These are phyloP conservation scores for Neoboletus subvelutipes DNA, from an alignment of 768 basidiomycete species.

Conservation along the genomic window DNA sequence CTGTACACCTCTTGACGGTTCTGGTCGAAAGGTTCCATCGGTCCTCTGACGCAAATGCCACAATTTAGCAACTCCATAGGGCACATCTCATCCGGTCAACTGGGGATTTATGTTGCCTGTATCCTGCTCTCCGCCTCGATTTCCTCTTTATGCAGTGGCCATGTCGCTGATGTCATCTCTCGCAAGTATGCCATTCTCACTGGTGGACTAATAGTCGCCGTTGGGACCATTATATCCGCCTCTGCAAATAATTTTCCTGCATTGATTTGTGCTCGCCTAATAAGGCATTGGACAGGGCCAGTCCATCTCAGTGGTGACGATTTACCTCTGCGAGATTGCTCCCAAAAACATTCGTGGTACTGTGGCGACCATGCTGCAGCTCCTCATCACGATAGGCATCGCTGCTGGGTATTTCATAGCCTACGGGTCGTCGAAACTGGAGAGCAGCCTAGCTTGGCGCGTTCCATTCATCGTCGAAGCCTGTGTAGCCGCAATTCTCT, in stretches of 20 bases:
- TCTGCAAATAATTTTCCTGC: constrained; percentile 35
- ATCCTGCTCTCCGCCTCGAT: constrained; percentile 44
- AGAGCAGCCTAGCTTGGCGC: constrained; percentile 28
- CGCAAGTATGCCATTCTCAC: constrained; percentile 45
- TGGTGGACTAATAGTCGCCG: constrained; percentile 42
- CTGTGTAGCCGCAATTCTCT: constrained; percentile 16
- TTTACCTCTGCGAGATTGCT: constrained; percentile 43
- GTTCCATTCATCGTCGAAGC: constrained; percentile 28
- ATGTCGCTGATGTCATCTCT: constrained; percentile 45
- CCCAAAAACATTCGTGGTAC: constrained; percentile 42
- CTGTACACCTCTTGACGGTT: background rate
- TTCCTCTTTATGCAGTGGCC: constrained; percentile 41
- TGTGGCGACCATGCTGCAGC: constrained; percentile 41
- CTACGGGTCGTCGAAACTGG: constrained; percentile 25
- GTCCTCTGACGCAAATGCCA: constrained; percentile 47
- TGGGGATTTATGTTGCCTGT: constrained; percentile 44
- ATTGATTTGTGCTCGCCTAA: constrained; percentile 44
- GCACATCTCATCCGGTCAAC: constrained; percentile 35
- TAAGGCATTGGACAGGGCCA: constrained; percentile 50
- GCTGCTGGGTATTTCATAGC: constrained; percentile 34
- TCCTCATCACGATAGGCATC: constrained; percentile 45
- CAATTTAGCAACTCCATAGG: constrained; percentile 42
- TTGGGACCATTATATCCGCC: constrained; percentile 42
- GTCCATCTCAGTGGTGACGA: constrained; percentile 42
- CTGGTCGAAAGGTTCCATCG: constrained; percentile 33